phyloP scores from a whole-genome alignment of 305 asterid species.

The Solanum hybrid region DNA sequence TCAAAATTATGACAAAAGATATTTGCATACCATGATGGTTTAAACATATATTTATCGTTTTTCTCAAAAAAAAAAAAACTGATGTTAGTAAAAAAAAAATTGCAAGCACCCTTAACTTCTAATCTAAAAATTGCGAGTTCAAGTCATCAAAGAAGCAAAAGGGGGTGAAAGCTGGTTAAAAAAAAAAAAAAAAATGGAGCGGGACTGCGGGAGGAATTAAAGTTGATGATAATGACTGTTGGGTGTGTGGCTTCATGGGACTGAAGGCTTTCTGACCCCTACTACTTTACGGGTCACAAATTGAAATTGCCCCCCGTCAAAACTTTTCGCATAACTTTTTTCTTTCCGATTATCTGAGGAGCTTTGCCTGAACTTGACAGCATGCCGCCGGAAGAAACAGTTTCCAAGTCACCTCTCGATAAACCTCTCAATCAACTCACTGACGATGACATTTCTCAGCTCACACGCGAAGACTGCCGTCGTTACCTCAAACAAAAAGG shows the following conservation, averaged over 20 bases:
- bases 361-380: constrained; percentile 26
- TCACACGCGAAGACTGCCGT: constrained; percentile 96
- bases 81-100: neutral
- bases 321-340: neutral
- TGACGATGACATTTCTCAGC: constrained; percentile 96
- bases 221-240: neutral
- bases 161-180: no score
- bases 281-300: constrained; percentile 12
- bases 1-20: no score
- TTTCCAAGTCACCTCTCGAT: constrained; percentile 56
- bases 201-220: neutral
- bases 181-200: no score
- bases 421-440: constrained; percentile 80
- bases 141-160: no score
- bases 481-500: constrained; percentile 92
- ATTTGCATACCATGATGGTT: no score
- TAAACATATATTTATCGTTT: no score
- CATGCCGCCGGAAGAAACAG: constrained; percentile 47
- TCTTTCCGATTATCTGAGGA: neutral
- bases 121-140: no score
- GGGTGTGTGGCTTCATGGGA: constrained; percentile 69
- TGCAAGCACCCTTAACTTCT: accelerated
- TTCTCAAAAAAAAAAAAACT: no score
- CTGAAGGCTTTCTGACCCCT: constrained; percentile 39
- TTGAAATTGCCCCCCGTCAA: neutral